A percentile compares a stretch with the other conserved stretches of the same genome.
phyloP scores from a whole-genome alignment of 192 early-diverging fungal genomes.

The Glomus cerebriforme region DNA sequence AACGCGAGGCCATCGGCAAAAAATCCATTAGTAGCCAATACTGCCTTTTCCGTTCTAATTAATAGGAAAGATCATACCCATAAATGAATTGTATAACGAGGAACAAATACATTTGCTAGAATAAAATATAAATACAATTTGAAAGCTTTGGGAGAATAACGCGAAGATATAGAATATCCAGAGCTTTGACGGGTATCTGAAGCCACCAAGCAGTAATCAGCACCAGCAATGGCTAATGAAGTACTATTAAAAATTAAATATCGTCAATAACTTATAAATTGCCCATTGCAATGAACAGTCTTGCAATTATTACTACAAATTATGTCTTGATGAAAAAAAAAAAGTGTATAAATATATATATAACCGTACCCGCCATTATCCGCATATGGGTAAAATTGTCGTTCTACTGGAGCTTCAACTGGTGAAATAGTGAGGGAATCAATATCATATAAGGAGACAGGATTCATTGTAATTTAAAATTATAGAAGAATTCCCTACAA shows the following conservation, averaged over 20 bases:
- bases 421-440: neutral
- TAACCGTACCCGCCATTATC: constrained; percentile 68
- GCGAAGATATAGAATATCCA: constrained; percentile 94
- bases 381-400: constrained; percentile 87
- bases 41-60: constrained; percentile 74
- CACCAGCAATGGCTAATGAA: constrained; percentile 68
- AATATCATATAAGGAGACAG: neutral
- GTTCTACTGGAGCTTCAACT: constrained; percentile 17
- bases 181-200: constrained; percentile 94
- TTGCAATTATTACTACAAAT: neutral
- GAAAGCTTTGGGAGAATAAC: constrained; percentile 90
- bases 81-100: neutral
- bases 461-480: neutral
- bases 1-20: constrained; percentile 87
- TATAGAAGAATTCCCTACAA: too few relatives aligned
- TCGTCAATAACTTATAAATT: neutral
- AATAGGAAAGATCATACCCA: neutral
- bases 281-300: neutral
- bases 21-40: constrained; percentile 86
- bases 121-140: constrained; percentile 57
- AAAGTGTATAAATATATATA: neutral
- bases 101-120: neutral
- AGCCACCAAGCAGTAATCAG: constrained; percentile 93
- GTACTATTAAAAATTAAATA: neutral
- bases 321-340: neutral